These are phyloP conservation scores for Apiotrichum sp. DNA, from an alignment of 1,284 basidiomycete genomes.

Conservation along the genomic window DNA sequence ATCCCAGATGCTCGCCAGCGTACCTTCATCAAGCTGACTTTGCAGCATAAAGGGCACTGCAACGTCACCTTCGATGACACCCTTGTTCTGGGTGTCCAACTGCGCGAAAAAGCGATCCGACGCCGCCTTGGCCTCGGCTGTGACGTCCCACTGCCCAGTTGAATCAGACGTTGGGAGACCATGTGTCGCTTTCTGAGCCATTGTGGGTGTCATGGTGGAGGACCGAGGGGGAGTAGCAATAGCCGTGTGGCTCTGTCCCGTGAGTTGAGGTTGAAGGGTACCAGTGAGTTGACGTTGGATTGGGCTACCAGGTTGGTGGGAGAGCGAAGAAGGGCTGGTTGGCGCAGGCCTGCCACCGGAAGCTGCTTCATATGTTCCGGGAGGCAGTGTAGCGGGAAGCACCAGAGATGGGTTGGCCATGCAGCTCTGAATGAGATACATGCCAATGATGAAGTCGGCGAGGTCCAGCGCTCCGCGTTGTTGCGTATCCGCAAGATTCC, in stretches of 20 bases:
- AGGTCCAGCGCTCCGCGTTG: conserved; percentile 82
- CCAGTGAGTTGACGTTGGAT: conserved; percentile 50
- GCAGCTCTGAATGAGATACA: conserved; percentile 82
- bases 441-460: conserved; percentile 90
- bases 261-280: conserved; percentile 49
- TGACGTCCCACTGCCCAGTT: conserved; percentile 70
- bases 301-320: conserved; percentile 32
- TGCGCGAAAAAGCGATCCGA: conserved; percentile 78
- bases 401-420: conserved; percentile 75
- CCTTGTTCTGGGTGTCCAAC: conserved; percentile 69
- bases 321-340: conserved; percentile 26
- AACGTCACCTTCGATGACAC: conserved; percentile 84
- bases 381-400: conserved; percentile 75
- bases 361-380: conserved; percentile 83
- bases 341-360: conserved; percentile 50
- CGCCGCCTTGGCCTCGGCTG: conserved; percentile 69
- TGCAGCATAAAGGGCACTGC: conserved; percentile 96
- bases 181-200: conserved; percentile 34
- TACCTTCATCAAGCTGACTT: conserved; percentile 76
- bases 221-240: conserved; percentile 15
- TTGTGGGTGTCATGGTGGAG: conserved; percentile 13
- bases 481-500: conserved; percentile 92
- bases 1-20: conserved; percentile 92
- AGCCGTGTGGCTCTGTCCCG: conserved; percentile 37
- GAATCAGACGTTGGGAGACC: conserved; percentile 16